A percentile compares a stretch with the other conserved stretches of the same genome.
Conservation (phyloP, 495 filamentous ascomycete genomes). For the Daldinia loculata region DNA sequence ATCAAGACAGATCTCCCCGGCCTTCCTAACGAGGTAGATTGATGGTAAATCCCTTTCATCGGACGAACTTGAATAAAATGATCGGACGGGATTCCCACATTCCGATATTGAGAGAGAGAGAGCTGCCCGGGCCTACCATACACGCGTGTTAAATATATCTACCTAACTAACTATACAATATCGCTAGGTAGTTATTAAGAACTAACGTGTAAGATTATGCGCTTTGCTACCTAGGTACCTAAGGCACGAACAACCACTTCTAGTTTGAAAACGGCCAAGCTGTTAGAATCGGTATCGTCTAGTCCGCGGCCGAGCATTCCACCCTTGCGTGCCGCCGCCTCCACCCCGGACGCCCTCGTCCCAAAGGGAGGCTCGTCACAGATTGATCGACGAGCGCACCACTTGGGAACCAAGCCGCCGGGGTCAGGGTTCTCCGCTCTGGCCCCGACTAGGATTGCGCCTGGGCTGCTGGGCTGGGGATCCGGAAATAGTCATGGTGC, state of each 20-base stretch:
- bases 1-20: background rate
- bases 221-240: background rate
- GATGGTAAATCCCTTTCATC: background rate
- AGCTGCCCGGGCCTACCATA: background rate
- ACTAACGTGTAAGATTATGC: background rate
- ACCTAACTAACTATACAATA: background rate
- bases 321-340: slow-evolving; percentile 8
- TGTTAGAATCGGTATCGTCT: slow-evolving; percentile 9
- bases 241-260: background rate
- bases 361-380: slow-evolving; percentile 22
- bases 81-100: background rate
- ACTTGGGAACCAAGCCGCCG: slow-evolving; percentile 8
- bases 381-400: slow-evolving; percentile 30
- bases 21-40: slow-evolving; percentile 5
- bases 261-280: slow-evolving; percentile 35
- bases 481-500: slow-evolving; percentile 19
- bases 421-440: slow-evolving; percentile 31
- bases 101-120: background rate
- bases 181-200: background rate
- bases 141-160: no score
- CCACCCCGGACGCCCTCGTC: slow-evolving; percentile 11
- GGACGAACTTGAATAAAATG: background rate
- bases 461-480: slow-evolving; percentile 8
- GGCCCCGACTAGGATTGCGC: slow-evolving; percentile 8
- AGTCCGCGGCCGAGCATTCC: slow-evolving; percentile 4